Conservation (phyloP, 306 rosid species). For the Cicer judaicum region DNA sequence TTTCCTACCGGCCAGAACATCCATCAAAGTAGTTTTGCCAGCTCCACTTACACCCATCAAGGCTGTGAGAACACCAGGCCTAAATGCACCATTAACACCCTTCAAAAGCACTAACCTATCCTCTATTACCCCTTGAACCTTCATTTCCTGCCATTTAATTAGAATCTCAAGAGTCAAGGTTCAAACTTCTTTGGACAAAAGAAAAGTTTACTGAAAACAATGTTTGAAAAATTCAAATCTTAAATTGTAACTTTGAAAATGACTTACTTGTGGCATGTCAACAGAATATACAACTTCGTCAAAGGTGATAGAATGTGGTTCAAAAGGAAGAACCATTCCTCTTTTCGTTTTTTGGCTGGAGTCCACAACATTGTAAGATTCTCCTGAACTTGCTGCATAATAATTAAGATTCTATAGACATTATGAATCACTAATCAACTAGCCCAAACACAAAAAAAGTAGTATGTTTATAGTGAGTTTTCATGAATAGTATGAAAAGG, state of each 20-base stretch:
- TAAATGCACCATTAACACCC: conserved; percentile 68
- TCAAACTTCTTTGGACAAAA: too few species aligned
- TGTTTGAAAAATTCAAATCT: neutral
- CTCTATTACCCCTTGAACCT: conserved; percentile 55
- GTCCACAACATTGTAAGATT: conserved; percentile 17
- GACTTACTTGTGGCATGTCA: conserved; percentile 66
- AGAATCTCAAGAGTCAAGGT: conserved; percentile 20
- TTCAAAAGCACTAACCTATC: conserved; percentile 59
- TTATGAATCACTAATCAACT: neutral
- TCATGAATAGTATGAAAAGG: neutral
- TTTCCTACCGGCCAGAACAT: conserved; percentile 74
- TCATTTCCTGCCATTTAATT: conserved; percentile 62
- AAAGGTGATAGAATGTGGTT: conserved; percentile 57
- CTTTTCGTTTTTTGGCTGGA: conserved; percentile 43
- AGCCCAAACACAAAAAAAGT: neutral
- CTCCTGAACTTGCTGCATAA: conserved; percentile 49
- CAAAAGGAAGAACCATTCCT: conserved; percentile 77
- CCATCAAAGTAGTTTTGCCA: conserved; percentile 78
- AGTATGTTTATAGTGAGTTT: neutral
- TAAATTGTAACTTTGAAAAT: neutral
- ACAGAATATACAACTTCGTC: conserved; percentile 60
- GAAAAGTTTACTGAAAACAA: neutral
- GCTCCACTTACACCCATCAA: conserved; percentile 83
- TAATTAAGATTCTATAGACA: conserved; percentile 11
- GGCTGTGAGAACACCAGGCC: conserved; percentile 82